Evolutionary conservation across 2,329 filamentous ascomycete species (phyloP), one percentile per base, ranked within the genome.

Genomic region (Bisporella sp.): DNA sequence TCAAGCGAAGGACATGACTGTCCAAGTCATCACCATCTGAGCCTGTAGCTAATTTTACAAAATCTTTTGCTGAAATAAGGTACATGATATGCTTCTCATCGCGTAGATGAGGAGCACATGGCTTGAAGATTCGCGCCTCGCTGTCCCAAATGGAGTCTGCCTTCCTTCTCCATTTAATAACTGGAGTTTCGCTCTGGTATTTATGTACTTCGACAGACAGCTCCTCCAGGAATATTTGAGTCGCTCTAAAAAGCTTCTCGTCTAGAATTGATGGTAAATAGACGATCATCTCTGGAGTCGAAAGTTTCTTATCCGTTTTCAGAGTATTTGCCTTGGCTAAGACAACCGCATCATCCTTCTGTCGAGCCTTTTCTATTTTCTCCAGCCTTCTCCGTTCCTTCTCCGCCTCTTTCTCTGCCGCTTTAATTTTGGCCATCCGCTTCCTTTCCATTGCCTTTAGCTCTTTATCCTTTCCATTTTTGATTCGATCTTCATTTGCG

Each of bases 221-320:
- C 1, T 74, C 71, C 2, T 68, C 63, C 1, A 85, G 69, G n/a
- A 83, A 67, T 1, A 70, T 64, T 48, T 75, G 68, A 5, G 77
- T 65, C 44, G 78, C 75, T 1, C 72, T 65, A 29, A 63, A 70
- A 29, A 75, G 62, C 0, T 67, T 70, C 7, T 64, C 66, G 28
- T 76, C 67, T 11, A 92, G 68, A 1, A 74, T 75, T 0, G 69
- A 67, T 0, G 87, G 78, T 29, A 92, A 70, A 58, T 88, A 79
- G 1, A 89, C 74, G 46, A 92, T 83, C 87, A 93, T 92, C 65
- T 93, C 87, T 0, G 77, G 77, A 0, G 82, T 79, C 0, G 86
- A 85, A 0, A 82, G 70, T 58, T 87, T 89, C 68, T 88, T 89
- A 68, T 89, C 82, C 0, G 79, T 81, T 47, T 81, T 81, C 7